Percentiles rank a stretch among this genome's conserved stretches.
Evolutionary conservation across 805 yeast genomes (phyloP).

Genomic region (Wickerhamiella nectarea): DNA sequence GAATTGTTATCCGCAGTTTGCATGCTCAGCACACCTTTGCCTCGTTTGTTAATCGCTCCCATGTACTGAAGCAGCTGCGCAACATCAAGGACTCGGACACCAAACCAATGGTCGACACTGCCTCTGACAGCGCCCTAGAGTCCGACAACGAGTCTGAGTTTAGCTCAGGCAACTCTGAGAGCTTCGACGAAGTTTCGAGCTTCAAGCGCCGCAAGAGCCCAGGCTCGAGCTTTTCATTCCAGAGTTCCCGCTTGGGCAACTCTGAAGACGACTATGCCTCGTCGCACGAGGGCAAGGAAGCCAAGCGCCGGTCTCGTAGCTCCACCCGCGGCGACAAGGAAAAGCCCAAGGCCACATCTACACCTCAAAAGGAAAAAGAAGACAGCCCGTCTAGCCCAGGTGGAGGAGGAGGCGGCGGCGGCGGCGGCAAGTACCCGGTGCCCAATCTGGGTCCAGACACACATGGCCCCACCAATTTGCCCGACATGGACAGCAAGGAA

Average conservation of each 20-base stretch:
- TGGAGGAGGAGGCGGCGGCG: neutral
- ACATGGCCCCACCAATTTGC: conserved; percentile 45
- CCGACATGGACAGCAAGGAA: conserved; percentile 36
- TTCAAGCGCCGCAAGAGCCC: conserved; percentile 9
- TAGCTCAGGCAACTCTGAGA: conserved; percentile 4
- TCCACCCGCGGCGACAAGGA: neutral
- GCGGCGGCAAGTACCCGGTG: conserved; percentile 18
- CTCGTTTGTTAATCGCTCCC: conserved; percentile 70
- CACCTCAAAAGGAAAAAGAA: conserved; percentile 7
- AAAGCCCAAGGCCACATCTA: neutral
- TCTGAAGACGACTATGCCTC: conserved; percentile 9
- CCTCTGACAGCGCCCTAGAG: neutral
- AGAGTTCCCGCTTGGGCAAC: conserved; percentile 13
- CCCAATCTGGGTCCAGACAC: conserved; percentile 49
- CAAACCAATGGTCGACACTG: neutral
- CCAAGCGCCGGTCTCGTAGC: conserved; percentile 3
- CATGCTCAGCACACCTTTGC: conserved; percentile 66
- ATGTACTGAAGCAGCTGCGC: conserved; percentile 53
- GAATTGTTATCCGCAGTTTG: conserved; percentile 55
- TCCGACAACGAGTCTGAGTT: neutral
- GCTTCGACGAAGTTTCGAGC: conserved; percentile 8
- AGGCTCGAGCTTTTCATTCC: conserved; percentile 10
- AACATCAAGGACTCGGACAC: conserved; percentile 13
- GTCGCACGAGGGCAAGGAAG: neutral
- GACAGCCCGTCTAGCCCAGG: neutral